Evolutionary conservation across 202 grass and related monocot species (phyloP).

Genomic region (Elaeis oleifera): DNA sequence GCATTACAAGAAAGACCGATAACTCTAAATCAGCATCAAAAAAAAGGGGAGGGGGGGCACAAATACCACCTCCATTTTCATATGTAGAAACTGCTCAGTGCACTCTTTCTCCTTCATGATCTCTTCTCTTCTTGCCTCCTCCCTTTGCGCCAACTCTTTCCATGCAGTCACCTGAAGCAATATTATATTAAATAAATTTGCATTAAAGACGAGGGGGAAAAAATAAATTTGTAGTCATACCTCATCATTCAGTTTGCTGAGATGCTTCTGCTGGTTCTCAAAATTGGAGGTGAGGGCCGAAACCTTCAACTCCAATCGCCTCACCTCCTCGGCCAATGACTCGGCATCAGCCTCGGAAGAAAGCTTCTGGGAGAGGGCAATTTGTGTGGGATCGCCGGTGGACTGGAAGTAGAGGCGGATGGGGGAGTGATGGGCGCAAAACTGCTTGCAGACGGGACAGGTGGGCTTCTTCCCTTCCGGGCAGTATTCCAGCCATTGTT

Average conservation of each 20-base stretch:
- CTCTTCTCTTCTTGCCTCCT: slow-evolving; percentile 26
- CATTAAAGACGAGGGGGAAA: not conserved
- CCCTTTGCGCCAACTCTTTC: slow-evolving; percentile 34
- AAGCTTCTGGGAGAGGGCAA: slow-evolving; percentile 8
- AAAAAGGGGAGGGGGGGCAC: not conserved
- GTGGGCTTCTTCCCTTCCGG: slow-evolving; percentile 55
- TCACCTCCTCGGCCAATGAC: slow-evolving; percentile 42
- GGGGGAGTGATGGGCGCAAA: slow-evolving; percentile 45
- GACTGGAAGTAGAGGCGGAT: slow-evolving; percentile 89
- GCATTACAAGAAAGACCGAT: no score
- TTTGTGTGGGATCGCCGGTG: slow-evolving; percentile 29
- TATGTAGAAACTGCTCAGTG: slow-evolving; percentile 41
- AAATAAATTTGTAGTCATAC: slow-evolving; percentile 17
- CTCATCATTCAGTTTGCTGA: slow-evolving; percentile 48
- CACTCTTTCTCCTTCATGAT: slow-evolving; percentile 56
- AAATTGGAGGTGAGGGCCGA: slow-evolving; percentile 27
- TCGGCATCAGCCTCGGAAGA: slow-evolving; percentile 17
- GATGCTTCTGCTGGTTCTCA: slow-evolving; percentile 44
- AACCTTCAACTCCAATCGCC: slow-evolving; percentile 51
- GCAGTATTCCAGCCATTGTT: slow-evolving; percentile 98
- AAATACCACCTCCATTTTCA: slow-evolving; percentile 49
- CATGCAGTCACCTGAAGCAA: slow-evolving; percentile 32
- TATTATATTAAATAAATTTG: slow-evolving; percentile 3
- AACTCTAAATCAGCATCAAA: not conserved
- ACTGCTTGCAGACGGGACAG: slow-evolving; percentile 86